A percentile compares a stretch with the other conserved stretches of the same genome.
Evolutionary conservation across 192 early-diverging fungal genomes (phyloP).

Genomic region (Coemansia sp.): DNA sequence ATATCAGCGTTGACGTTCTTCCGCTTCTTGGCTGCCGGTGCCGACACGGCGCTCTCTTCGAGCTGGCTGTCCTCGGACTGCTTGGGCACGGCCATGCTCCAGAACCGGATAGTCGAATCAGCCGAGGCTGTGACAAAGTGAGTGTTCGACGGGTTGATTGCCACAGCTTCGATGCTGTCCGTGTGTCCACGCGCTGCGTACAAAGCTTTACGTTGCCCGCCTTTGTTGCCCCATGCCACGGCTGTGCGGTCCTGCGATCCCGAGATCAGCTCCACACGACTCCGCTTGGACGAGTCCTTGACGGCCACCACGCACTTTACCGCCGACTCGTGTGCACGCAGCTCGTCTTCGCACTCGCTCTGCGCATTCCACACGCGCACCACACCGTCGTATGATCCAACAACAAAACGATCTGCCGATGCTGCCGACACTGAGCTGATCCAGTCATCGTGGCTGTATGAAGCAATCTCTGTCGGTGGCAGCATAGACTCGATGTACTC

Average conservation of each 20-base stretch:
- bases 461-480: slow-evolving; percentile 75
- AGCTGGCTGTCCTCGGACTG: slow-evolving; percentile 51
- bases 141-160: slow-evolving; percentile 56
- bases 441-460: slow-evolving; percentile 95
- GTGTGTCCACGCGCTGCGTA: slow-evolving; percentile 81
- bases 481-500: slow-evolving; percentile 93
- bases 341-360: slow-evolving; percentile 64
- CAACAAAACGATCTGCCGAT: slow-evolving; percentile 56
- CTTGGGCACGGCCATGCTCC: slow-evolving; percentile 62
- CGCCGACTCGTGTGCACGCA: slow-evolving; percentile 67
- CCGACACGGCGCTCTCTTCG: slow-evolving; percentile 25
- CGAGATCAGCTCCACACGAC: slow-evolving; percentile 54
- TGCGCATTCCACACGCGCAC: slow-evolving; percentile 82
- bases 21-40: slow-evolving; percentile 37
- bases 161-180: slow-evolving; percentile 74
- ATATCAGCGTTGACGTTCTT: slow-evolving; percentile 22
- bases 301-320: slow-evolving; percentile 75
- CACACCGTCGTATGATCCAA: slow-evolving; percentile 81
- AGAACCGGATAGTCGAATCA: slow-evolving; percentile 79
- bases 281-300: slow-evolving; percentile 42
- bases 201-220: slow-evolving; percentile 47
- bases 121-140: slow-evolving; percentile 65
- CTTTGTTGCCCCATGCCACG: slow-evolving; percentile 62
- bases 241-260: slow-evolving; percentile 67
- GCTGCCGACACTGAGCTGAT: slow-evolving; percentile 67